Conservation (phyloP, 2,329 filamentous ascomycete genomes). For the Setomelanomma holmii region DNA sequence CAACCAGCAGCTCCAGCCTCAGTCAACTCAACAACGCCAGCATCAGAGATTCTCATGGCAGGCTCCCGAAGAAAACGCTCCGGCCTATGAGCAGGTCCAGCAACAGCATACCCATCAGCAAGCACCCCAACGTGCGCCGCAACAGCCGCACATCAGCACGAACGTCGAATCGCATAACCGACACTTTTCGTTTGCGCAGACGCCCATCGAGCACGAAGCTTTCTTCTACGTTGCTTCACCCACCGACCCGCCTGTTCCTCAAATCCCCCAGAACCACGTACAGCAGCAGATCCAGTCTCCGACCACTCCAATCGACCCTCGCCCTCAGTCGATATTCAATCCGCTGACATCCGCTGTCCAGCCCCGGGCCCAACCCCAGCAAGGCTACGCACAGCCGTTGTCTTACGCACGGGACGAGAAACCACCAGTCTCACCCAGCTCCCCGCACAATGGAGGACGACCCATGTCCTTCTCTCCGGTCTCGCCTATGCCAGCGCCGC, state of each 20-base stretch:
- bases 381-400: constrained; percentile 22
- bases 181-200: constrained; percentile 47
- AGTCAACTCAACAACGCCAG: constrained; percentile 16
- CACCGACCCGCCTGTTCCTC: constrained; percentile 33
- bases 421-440: constrained; percentile 32
- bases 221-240: constrained; percentile 34
- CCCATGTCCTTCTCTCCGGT: constrained; percentile 30
- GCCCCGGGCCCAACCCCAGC: constrained; percentile 29
- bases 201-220: constrained; percentile 43
- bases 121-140: constrained; percentile 13
- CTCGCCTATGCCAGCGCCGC: constrained; percentile 28
- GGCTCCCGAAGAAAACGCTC: constrained; percentile 29
- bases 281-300: constrained; percentile 27
- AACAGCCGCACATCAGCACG: constrained; percentile 22
- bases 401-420: constrained; percentile 36
- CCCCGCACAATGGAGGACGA: constrained; percentile 24
- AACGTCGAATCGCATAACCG: constrained; percentile 28
- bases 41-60: constrained; percentile 47
- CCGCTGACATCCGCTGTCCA: constrained; percentile 30
- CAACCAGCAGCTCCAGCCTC: constrained; percentile 20
- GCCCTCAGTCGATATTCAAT: constrained; percentile 35
- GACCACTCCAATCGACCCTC: constrained; percentile 32
- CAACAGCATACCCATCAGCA: constrained; percentile 14
- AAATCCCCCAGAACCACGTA: constrained; percentile 23
- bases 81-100: constrained; percentile 18